These are phyloP conservation scores for Coniosporium apollinis DNA, from an alignment of 495 filamentous ascomycete species.

Conservation along the genomic window DNA sequence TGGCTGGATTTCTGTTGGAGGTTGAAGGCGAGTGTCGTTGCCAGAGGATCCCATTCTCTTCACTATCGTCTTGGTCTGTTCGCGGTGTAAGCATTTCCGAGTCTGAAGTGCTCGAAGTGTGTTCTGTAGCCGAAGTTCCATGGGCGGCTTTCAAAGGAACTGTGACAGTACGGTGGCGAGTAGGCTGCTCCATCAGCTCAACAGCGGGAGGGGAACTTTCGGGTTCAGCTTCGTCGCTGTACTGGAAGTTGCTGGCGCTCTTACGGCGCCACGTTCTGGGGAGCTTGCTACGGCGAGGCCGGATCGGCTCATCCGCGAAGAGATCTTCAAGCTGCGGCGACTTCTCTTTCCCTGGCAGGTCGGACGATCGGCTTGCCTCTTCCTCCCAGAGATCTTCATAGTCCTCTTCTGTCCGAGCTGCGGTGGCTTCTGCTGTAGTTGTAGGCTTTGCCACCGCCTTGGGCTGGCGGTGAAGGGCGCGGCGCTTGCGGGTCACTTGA, in stretches of 20 bases:
- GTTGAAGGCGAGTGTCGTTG: conserved; percentile 16
- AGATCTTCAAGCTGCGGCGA: conserved; percentile 12
- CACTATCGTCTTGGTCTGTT: conserved; percentile 13
- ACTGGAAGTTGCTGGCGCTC: conserved; percentile 20
- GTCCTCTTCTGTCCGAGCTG: conserved; percentile 5
- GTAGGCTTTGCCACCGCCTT: conserved; percentile 35
- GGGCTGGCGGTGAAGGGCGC: too few relatives aligned
- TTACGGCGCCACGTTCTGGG: conserved; percentile 29
- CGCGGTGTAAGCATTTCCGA: neutral
- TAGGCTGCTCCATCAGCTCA: neutral
- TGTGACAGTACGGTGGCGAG: too few relatives aligned
- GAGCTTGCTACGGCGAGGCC: conserved; percentile 23
- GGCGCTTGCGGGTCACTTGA: conserved; percentile 20
- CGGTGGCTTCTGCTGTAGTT: conserved; percentile 17
- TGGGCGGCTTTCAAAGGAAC: too few relatives aligned
- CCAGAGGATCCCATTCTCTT: conserved; percentile 23
- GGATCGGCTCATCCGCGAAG: conserved; percentile 8
- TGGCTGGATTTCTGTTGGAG: conserved; percentile 8
- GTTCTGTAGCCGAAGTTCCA: neutral
- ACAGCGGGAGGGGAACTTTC: conserved; percentile 3
- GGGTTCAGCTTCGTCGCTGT: conserved; percentile 16
- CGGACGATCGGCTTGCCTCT: conserved; percentile 23
- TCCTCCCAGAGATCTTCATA: conserved; percentile 26
- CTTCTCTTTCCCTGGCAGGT: conserved; percentile 6
- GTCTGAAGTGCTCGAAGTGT: neutral